These are phyloP conservation scores for Vitis rotundifolia DNA, from an alignment of 164 flowering plant genomes.

Conservation along the genomic window DNA sequence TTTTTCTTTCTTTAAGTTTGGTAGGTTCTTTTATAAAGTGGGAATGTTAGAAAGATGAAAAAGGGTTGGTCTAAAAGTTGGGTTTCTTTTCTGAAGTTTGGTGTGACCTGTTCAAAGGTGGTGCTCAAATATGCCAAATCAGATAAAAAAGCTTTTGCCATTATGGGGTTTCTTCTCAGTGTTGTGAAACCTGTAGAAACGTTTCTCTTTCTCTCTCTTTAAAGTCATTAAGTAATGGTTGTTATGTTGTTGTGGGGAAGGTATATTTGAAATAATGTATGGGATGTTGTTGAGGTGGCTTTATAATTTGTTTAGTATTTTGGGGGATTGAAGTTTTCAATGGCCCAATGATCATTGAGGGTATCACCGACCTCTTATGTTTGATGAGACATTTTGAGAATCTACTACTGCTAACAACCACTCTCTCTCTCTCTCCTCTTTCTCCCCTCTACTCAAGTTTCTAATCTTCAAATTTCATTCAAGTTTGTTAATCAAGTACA, in stretches of 20 bases:
- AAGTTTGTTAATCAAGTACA: no score
- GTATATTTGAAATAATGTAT: background rate
- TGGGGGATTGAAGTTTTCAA: conserved; percentile 26
- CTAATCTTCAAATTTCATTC: no score
- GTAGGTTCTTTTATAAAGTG: conserved; percentile 5
- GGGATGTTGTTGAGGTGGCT: conserved; percentile 10
- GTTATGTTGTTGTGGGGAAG: background rate
- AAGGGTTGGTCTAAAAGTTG: conserved; percentile 7
- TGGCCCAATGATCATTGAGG: conserved; percentile 34
- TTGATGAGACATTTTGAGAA: conserved; percentile 49
- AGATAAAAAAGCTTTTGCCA: background rate
- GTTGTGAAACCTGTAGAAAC: background rate
- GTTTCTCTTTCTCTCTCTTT: conserved; percentile 2
- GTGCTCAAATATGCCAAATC: conserved; percentile 4
- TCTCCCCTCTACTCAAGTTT: no score
- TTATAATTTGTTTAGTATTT: conserved; percentile 6
- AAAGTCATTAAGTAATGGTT: background rate
- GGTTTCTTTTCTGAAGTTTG: background rate
- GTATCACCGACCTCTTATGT: conserved; percentile 37
- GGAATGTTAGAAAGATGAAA: conserved; percentile 7
- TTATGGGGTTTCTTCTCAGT: background rate
- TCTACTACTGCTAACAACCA: conserved; percentile 20
- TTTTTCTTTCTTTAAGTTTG: background rate
- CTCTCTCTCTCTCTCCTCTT: conserved; percentile 10
- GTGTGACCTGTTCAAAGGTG: conserved; percentile 4